Conservation (phyloP, 75 land plant species). For the Chamaecyparis obtusa region DNA sequence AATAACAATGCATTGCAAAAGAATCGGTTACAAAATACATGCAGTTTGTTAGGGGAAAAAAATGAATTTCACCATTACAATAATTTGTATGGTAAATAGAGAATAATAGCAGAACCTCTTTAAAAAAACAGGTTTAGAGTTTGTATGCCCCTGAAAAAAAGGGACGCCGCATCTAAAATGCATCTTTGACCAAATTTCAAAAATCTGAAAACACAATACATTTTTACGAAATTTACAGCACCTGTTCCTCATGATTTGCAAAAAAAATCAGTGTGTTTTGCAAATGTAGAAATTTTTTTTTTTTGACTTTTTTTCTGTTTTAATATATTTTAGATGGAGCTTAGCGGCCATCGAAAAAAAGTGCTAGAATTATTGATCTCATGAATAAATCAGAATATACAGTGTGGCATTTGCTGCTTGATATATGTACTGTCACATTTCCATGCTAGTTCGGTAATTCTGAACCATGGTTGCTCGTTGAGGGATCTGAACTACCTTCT, state of each 20-base stretch:
- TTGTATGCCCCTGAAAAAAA: background rate
- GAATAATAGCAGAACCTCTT: background rate
- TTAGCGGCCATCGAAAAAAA: no score
- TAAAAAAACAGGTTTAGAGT: background rate
- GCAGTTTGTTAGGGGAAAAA: background rate
- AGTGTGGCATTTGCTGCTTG: background rate
- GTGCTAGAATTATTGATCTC: background rate
- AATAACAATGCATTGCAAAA: background rate
- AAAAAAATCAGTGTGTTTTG: no score
- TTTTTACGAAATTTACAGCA: no score
- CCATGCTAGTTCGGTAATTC: background rate
- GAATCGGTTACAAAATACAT: background rate
- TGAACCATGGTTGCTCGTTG: background rate
- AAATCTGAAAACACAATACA: no score
- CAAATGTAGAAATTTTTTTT: no score
- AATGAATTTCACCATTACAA: background rate
- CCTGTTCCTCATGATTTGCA: no score
- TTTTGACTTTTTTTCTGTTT: no score
- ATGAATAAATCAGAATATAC: background rate
- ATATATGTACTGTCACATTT: background rate
- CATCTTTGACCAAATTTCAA: no score
- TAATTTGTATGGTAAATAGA: background rate
- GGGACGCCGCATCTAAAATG: no score
- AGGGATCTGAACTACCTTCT: background rate
- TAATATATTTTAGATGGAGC: no score